These are phyloP conservation scores for Pyronema omphalodes DNA, from an alignment of 495 filamentous ascomycete genomes.

Conservation along the genomic window DNA sequence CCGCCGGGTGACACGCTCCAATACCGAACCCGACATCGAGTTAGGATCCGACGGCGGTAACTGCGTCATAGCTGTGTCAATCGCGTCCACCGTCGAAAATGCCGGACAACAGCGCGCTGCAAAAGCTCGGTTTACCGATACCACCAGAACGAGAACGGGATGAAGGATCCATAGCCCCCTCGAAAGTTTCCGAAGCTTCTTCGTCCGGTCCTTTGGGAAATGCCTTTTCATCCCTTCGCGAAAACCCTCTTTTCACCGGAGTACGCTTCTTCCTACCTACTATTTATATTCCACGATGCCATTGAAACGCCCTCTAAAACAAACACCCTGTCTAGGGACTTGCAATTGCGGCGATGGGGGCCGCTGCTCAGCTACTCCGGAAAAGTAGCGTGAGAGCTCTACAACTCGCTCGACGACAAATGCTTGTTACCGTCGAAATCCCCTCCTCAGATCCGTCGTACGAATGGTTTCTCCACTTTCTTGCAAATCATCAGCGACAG, in stretches of 20 bases:
- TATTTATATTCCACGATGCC: background rate
- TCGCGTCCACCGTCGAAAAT: background rate
- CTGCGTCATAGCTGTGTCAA: background rate
- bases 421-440: constrained; percentile 91
- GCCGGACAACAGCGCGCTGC: background rate
- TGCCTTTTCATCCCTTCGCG: constrained; percentile 7
- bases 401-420: constrained; percentile 54
- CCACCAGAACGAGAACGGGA: background rate
- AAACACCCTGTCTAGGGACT: constrained; percentile 29
- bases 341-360: constrained; percentile 74
- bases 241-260: constrained; percentile 22
- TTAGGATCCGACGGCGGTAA: background rate
- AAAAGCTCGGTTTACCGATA: background rate
- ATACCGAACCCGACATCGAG: too few relatives aligned
- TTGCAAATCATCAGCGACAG: constrained; percentile 56
- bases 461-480: constrained; percentile 85
- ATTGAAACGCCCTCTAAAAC: background rate
- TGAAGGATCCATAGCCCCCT: background rate
- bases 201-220: too few relatives aligned
- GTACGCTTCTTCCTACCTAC: constrained; percentile 5
- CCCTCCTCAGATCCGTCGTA: constrained; percentile 84
- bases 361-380: constrained; percentile 55
- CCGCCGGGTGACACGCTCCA: too few relatives aligned
- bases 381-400: constrained; percentile 49
- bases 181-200: background rate